Conservation (phyloP, 805 yeast genomes). For the Metschnikowia cubensis region DNA sequence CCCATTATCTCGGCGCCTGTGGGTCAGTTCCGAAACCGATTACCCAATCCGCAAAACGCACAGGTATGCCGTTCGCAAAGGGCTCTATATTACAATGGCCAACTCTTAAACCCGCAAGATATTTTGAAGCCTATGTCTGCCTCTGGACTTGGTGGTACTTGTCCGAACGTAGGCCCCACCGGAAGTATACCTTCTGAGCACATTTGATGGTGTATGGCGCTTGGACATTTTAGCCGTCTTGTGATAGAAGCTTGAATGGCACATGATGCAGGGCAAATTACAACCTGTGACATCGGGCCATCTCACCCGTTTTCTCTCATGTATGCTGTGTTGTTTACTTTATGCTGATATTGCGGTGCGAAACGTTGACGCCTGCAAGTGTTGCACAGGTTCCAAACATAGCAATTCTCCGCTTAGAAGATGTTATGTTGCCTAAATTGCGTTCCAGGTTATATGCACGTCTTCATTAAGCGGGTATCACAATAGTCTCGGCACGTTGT, state of each 20-base stretch:
- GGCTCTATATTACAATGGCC: neutral
- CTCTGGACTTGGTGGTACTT: neutral
- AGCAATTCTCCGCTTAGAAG: neutral
- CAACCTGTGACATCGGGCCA: neutral
- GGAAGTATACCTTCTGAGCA: neutral
- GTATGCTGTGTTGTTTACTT: neutral
- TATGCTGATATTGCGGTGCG: neutral
- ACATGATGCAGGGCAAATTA: neutral
- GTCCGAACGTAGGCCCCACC: neutral
- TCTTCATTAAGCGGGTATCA: neutral
- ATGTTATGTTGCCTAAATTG: neutral
- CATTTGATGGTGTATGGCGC: neutral
- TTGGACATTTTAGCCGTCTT: too few relatives aligned
- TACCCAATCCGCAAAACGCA: neutral
- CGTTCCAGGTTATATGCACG: neutral
- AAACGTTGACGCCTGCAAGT: constrained; percentile 1
- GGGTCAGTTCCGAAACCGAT: neutral
- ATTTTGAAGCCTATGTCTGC: neutral
- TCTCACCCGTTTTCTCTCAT: neutral
- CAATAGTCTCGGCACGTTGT: neutral
- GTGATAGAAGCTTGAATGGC: neutral
- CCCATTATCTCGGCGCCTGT: neutral
- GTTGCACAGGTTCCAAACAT: neutral
- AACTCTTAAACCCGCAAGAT: neutral
- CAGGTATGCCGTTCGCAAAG: neutral